These are phyloP conservation scores for Meira nashicola DNA, from an alignment of 1,284 basidiomycete genomes.

Conservation along the genomic window DNA sequence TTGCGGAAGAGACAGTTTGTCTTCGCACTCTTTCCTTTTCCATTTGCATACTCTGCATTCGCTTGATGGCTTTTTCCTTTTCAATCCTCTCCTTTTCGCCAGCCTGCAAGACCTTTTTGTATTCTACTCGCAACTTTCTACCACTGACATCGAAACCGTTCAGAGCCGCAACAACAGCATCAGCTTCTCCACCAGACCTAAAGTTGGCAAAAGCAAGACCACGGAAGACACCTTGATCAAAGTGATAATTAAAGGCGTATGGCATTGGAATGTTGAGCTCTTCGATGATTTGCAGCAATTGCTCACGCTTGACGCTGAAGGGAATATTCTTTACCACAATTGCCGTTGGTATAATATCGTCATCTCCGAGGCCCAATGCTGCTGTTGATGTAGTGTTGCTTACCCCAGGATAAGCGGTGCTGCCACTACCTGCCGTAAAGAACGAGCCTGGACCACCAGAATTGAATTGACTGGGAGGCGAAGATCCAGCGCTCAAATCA, in stretches of 20 bases:
- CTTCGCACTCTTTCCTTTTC: conserved; percentile 36
- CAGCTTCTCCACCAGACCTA: conserved; percentile 81
- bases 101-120: conserved; percentile 97
- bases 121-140: conserved; percentile 96
- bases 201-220: conserved; percentile 99
- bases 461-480: background rate
- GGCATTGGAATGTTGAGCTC: conserved; percentile 91
- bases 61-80: conserved; percentile 93
- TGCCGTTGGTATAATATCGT: conserved; percentile 95
- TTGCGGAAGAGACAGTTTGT: conserved; percentile 5
- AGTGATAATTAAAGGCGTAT: conserved; percentile 84
- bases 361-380: conserved; percentile 57
- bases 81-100: conserved; percentile 99
- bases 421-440: conserved; percentile 1
- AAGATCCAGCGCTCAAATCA: background rate
- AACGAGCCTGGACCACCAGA: background rate
- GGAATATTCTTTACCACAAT: conserved; percentile 99
- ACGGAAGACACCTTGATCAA: conserved; percentile 70
- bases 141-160: conserved; percentile 89
- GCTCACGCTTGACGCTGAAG: conserved; percentile 94
- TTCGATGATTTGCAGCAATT: conserved; percentile 88
- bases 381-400: background rate
- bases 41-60: conserved; percentile 66
- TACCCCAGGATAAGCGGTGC: background rate
- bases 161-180: conserved; percentile 88